Base-by-base conservation (phyloP, 1,139 yeast species). In the Geotrichum macrosporum region DNA sequence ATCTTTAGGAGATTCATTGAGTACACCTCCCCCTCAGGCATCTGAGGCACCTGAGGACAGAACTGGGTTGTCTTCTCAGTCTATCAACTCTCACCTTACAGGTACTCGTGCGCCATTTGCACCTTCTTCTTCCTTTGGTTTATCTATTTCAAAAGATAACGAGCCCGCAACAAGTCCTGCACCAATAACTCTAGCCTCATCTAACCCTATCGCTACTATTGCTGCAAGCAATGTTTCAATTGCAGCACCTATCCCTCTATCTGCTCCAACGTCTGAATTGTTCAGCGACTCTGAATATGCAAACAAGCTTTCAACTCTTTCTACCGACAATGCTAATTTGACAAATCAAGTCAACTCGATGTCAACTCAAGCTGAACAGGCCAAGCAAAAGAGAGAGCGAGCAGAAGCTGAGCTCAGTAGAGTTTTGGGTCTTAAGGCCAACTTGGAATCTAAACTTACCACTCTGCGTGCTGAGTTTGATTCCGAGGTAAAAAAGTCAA, bases 291-390 rank as follows among this genome's bases (percentile, higher is more conserved):
- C 74, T 2, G 69, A 63, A 1, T 81, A 75, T 4, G 76, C 87
- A 1, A 79, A 81, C 21, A 80, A 83, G 59, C 70, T 87, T 42
- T 80, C 94, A 0, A 78, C 78, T 53, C 89, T 94, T 3, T 80
- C 94, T 13, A 78, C 92, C 3, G 96, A 87, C 57, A 75, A 86
- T 64, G 96, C 95, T 15, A 87, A 89, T 57, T 74, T 84, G 41
- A 84, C 94, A 1, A 86, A 83, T 59, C 96, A 89, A 68, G 81
- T 87, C 52, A 80, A 80, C 52, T 83, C 95, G 0, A 72, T 88
- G 55, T 76, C 88, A 1, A 68, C 76, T 18, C 96, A 89, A 66
- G 84, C 94, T 1, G 72, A 84, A 0, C 75, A 74, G 15, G 73
- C 85, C 29, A 81, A 80, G 53, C 84, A 80, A 29, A 84, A 82